Conservation (phyloP, 164 flowering plant genomes). For the Saururus chinensis region DNA sequence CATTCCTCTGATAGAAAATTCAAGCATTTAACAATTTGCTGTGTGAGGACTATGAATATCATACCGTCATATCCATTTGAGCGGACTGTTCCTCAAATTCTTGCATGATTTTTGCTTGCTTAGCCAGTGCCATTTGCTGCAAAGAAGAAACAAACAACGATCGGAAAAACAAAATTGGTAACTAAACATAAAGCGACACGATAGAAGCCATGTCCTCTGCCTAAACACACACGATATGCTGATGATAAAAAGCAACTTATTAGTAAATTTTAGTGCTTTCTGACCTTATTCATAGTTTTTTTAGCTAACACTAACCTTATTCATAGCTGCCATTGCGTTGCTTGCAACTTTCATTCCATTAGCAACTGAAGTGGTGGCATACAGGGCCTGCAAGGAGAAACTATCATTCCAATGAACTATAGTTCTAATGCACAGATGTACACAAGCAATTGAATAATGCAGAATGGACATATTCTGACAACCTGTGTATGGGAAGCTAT, state of each 20-base stretch:
- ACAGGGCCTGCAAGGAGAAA: slow-evolving; percentile 56
- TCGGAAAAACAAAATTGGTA: neutral
- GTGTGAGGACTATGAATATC: slow-evolving; percentile 6
- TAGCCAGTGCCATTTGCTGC: slow-evolving; percentile 88
- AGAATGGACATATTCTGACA: slow-evolving; percentile 4
- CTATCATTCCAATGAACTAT: neutral
- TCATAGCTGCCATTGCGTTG: slow-evolving; percentile 88
- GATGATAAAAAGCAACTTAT: too few relatives aligned
- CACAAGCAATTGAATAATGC: slow-evolving; percentile 1
- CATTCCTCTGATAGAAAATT: neutral
- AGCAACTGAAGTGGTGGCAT: slow-evolving; percentile 81
- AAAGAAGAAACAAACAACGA: slow-evolving; percentile 8
- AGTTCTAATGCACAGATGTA: too few relatives aligned
- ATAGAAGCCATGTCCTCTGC: neutral
- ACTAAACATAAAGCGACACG: neutral
- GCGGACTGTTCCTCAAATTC: slow-evolving; percentile 95
- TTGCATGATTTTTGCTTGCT: slow-evolving; percentile 62
- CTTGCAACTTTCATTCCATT: slow-evolving; percentile 85
- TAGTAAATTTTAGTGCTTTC: neutral
- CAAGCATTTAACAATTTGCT: neutral
- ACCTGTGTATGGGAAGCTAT: slow-evolving; percentile 94
- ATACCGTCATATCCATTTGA: slow-evolving; percentile 94
- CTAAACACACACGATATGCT: neutral
- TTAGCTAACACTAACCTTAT: slow-evolving; percentile 40
- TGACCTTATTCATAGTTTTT: too few relatives aligned